Evolutionary conservation across 73 alveolate genomes (phyloP), one percentile per base, ranked within the genome.

Genomic region (Paramecium tetraurelia): DNA sequence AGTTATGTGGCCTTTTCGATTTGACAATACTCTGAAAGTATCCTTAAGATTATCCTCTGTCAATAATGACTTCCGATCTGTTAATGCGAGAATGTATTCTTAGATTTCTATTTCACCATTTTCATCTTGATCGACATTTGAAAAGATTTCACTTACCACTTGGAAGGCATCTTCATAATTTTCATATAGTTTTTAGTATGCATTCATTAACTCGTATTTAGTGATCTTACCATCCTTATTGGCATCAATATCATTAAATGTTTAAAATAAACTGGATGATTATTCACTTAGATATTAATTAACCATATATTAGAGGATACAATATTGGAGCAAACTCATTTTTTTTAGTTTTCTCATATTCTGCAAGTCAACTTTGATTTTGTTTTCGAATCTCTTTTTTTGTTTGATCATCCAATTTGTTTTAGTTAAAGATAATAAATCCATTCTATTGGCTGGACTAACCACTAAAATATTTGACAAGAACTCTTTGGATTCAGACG

Each of bases 211-310:
- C 20, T 80, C 90, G 2, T 40, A 27, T 43, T 11, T n/a, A 12
- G 76, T 48, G 7, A 80, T 43, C 43, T 80, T 80, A 4, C 90
- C 90, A 80, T 80, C 75, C n/a, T 80, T 80, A 80, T 80, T 48
- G 3, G 27, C 27, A 80, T 80, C 90, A 24, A 44, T 41, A 80
- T 41, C 70, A 80, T 80, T 80, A 41, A 80, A 80, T 41, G 50
- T 18, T 80, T 80, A 22, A 48, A 48, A 43, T 0, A 80, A 1
- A 8, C 18, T 20, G n/a, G 58, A 35, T 8, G 58, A 38, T 41
- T 75, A 35, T 75, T 29, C 36, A 35, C 68, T 41, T 9, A 35
- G 8, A 20, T 75, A 75, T 75, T 75, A 75, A 20, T 12, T 75
- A 31, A 24, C 36, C 87, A 75, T 75, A 20, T 38, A 38, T 38